A percentile compares a stretch with the other conserved stretches of the same genome.
Conservation (phyloP, 805 yeast genomes). For the Candida ulmi region DNA sequence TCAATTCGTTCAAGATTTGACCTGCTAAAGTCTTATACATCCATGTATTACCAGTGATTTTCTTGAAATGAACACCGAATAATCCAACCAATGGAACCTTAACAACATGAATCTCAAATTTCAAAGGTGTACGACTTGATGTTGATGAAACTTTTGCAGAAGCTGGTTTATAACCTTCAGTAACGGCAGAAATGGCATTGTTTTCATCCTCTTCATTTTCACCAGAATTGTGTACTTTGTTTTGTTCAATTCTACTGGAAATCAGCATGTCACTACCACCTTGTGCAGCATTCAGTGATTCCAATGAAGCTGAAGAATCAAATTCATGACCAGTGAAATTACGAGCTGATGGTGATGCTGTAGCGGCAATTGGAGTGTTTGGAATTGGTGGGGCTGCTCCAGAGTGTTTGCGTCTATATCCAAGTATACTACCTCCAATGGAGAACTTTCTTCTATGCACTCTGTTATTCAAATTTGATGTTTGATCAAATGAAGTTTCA, state of each 20-base stretch:
- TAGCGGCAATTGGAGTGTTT: slow-evolving; percentile 47
- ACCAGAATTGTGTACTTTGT: slow-evolving; percentile 14
- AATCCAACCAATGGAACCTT: slow-evolving; percentile 87
- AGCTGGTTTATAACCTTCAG: slow-evolving; percentile 1
- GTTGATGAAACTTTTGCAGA: slow-evolving; percentile 1
- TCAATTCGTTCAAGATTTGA: slow-evolving; percentile 48
- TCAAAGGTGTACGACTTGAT: slow-evolving; percentile 55
- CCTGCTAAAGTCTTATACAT: slow-evolving; percentile 87
- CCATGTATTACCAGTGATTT: slow-evolving; percentile 92
- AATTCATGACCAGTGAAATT: slow-evolving; percentile 31
- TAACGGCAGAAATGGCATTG: slow-evolving; percentile 1
- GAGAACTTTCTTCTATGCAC: slow-evolving; percentile 60
- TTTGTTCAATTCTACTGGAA: slow-evolving; percentile 53
- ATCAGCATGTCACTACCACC: slow-evolving; percentile 46
- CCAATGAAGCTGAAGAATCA: slow-evolving; percentile 43
- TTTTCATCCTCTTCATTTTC: slow-evolving; percentile 3
- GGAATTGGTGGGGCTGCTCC: slow-evolving; percentile 37
- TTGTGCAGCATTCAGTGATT: slow-evolving; percentile 55
- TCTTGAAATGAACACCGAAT: slow-evolving; percentile 93
- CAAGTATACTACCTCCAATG: slow-evolving; percentile 50
- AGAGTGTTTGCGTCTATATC: slow-evolving; percentile 40
- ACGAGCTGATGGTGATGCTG: slow-evolving; percentile 22
- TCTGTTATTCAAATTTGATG: slow-evolving; percentile 24
- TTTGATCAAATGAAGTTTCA: slow-evolving; percentile 17
- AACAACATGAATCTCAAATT: slow-evolving; percentile 87